These are phyloP conservation scores for Beauveria varroae DNA, from an alignment of 2,329 filamentous ascomycete species.

Conservation along the genomic window DNA sequence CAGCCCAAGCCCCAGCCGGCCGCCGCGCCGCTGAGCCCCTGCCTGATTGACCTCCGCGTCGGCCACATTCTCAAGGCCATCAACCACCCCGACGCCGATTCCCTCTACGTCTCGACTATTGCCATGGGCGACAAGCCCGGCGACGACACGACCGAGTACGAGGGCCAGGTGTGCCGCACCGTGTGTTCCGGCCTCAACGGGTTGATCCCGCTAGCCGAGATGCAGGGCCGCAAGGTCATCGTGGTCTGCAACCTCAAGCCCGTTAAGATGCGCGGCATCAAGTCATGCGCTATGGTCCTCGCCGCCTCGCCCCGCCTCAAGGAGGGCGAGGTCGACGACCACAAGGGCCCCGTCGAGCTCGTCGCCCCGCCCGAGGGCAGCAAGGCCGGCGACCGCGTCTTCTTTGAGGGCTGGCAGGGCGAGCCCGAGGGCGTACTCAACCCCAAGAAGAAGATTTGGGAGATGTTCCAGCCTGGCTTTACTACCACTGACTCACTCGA, in stretches of 20 bases:
- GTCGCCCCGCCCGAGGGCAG: constrained; percentile 73
- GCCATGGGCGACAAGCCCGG: constrained; percentile 84
- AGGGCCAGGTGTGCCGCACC: constrained; percentile 85
- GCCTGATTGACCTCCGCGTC: constrained; percentile 88
- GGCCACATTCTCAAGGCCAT: constrained; percentile 95
- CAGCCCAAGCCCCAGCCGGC: constrained; percentile 58
- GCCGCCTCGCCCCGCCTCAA: constrained; percentile 80
- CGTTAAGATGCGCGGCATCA: constrained; percentile 92
- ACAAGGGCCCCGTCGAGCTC: constrained; percentile 87
- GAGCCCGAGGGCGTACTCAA: constrained; percentile 91
- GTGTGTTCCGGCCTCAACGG: constrained; percentile 97
- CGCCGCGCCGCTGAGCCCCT: constrained; percentile 71
- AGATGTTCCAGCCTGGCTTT: constrained; percentile 92
- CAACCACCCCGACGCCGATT: constrained; percentile 94
- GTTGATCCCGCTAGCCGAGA: constrained; percentile 83
- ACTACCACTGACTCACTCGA: constrained; percentile 75
- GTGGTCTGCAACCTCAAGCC: constrained; percentile 98
- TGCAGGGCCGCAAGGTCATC: constrained; percentile 93
- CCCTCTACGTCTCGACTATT: constrained; percentile 90
- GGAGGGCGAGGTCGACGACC: constrained; percentile 76
- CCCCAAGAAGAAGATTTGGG: constrained; percentile 99
- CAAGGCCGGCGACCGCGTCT: constrained; percentile 78
- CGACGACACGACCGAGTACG: constrained; percentile 85
- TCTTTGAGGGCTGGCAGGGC: constrained; percentile 90
- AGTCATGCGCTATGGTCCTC: constrained; percentile 80